Percentiles rank a stretch among this genome's conserved stretches.
phyloP scores from a whole-genome alignment of 1,139 yeast species.

The Candida sp. region DNA sequence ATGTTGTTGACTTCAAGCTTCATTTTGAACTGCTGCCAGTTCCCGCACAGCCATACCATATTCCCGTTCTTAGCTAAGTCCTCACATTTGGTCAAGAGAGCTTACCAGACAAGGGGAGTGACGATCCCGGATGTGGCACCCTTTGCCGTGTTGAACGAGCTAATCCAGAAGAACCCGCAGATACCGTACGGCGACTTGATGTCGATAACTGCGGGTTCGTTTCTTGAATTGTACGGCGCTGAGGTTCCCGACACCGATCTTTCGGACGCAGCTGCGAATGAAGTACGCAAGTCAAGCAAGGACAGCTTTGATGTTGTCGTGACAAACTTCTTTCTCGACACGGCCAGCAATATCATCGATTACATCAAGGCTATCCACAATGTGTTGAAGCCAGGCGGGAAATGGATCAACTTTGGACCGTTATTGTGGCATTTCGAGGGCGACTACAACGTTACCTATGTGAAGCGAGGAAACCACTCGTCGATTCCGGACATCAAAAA shows the following conservation, averaged over 20 bases:
- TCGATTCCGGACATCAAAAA: constrained; percentile 38
- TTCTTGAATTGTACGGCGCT: constrained; percentile 76
- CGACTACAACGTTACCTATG: constrained; percentile 33
- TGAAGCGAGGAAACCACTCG: constrained; percentile 28
- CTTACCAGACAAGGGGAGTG: constrained; percentile 52
- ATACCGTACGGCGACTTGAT: constrained; percentile 57
- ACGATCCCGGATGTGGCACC: constrained; percentile 59
- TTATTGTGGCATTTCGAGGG: constrained; percentile 86
- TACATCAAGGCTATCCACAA: constrained; percentile 64
- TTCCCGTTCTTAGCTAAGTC: constrained; percentile 61
- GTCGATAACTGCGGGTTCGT: constrained; percentile 85
- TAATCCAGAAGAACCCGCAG: constrained; percentile 32
- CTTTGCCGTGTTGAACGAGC: constrained; percentile 31
- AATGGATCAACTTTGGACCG: constrained; percentile 90
- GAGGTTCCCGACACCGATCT: constrained; percentile 6
- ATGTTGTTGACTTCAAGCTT: constrained; percentile 75
- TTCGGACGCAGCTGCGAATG: constrained; percentile 32
- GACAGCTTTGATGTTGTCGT: constrained; percentile 56
- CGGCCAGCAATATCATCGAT: constrained; percentile 74
- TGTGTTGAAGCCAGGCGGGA: constrained; percentile 56
- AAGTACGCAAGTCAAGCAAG: constrained; percentile 45
- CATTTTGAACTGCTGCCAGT: constrained; percentile 57
- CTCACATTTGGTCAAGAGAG: constrained; percentile 49
- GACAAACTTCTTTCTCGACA: constrained; percentile 83
- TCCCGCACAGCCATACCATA: constrained; percentile 40